A percentile compares a stretch with the other conserved stretches of the same genome.
These are phyloP conservation scores for Aspergillus olivimuriae DNA, from an alignment of 495 filamentous ascomycete genomes.

Conservation along the genomic window DNA sequence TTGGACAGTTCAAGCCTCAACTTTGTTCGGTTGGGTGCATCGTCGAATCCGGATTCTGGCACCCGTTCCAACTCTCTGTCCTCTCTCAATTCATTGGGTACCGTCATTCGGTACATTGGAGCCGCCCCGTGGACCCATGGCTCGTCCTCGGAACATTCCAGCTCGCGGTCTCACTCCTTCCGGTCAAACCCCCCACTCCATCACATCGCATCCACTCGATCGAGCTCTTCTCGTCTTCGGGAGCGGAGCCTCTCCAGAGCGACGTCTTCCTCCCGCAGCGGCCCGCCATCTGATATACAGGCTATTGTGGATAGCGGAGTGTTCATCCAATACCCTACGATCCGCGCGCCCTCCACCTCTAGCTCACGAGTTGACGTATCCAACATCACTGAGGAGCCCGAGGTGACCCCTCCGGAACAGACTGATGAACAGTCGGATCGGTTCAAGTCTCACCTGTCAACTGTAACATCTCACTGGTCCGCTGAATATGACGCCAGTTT, in stretches of 20 bases:
- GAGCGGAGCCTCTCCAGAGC: slow-evolving; percentile 28
- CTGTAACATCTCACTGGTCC: slow-evolving; percentile 61
- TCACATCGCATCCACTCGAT: slow-evolving; percentile 24
- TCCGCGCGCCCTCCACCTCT: slow-evolving; percentile 41
- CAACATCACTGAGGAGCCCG: slow-evolving; percentile 13
- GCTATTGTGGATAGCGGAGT: slow-evolving; percentile 35
- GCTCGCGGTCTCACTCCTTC: slow-evolving; percentile 33
- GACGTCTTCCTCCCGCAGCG: slow-evolving; percentile 36
- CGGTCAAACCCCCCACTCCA: slow-evolving; percentile 34
- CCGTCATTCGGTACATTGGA: slow-evolving; percentile 36
- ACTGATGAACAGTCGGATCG: slow-evolving; percentile 42
- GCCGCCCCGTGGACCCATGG: slow-evolving; percentile 32
- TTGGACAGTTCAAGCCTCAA: slow-evolving; percentile 39
- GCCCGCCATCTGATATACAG: slow-evolving; percentile 31
- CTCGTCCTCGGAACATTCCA: slow-evolving; percentile 30
- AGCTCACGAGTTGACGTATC: slow-evolving; percentile 42
- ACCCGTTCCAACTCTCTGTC: slow-evolving; percentile 40
- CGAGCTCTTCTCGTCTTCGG: slow-evolving; percentile 22
- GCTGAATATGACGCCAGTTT: slow-evolving; percentile 30
- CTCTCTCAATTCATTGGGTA: slow-evolving; percentile 44
- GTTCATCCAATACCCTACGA: slow-evolving; percentile 43
- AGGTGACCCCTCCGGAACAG: slow-evolving; percentile 18
- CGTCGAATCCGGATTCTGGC: slow-evolving; percentile 31
- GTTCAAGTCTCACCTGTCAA: slow-evolving; percentile 72
- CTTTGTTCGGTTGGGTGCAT: slow-evolving; percentile 29